Conservation (phyloP, 2,329 filamentous ascomycete species). For the Dryadomyces sulphureus region DNA sequence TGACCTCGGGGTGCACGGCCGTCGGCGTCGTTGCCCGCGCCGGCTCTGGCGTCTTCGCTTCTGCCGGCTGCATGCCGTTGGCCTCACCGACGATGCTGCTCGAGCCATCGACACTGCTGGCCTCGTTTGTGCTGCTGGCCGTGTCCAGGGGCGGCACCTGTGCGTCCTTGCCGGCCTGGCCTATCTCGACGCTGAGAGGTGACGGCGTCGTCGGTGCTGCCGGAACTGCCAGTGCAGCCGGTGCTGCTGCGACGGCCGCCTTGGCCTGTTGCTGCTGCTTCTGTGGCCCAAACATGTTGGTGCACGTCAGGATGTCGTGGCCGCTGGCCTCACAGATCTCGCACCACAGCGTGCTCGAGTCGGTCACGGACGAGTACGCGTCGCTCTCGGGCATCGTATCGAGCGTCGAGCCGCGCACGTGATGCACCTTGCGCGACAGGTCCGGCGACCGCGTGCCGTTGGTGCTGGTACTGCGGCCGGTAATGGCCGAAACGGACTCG, state of each 20-base stretch:
- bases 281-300: conserved; percentile 55
- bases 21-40: conserved; percentile 24
- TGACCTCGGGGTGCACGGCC: conserved; percentile 26
- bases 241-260: conserved; percentile 3
- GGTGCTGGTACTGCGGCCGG: not conserved
- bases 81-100: no score
- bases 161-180: not conserved
- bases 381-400: conserved; percentile 60
- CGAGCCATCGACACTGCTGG: no score
- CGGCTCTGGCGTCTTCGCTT: conserved; percentile 16
- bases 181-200: not conserved
- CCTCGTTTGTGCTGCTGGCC: no score
- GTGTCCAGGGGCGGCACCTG: no score
- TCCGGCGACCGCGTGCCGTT: conserved; percentile 25
- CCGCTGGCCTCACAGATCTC: conserved; percentile 89
- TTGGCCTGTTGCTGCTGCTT: conserved; percentile 9
- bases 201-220: conserved; percentile 10
- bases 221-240: no score
- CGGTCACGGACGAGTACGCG: conserved; percentile 53
- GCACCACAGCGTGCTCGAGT: conserved; percentile 69
- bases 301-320: conserved; percentile 89
- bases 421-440: conserved; percentile 25
- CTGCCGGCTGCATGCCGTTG: not conserved
- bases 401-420: conserved; percentile 36
- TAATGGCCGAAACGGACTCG: not conserved